A percentile compares a stretch with the other conserved stretches of the same genome.
phyloP scores from a whole-genome alignment of 2,329 filamentous ascomycete genomes.

The Trichophyton equinum region DNA sequence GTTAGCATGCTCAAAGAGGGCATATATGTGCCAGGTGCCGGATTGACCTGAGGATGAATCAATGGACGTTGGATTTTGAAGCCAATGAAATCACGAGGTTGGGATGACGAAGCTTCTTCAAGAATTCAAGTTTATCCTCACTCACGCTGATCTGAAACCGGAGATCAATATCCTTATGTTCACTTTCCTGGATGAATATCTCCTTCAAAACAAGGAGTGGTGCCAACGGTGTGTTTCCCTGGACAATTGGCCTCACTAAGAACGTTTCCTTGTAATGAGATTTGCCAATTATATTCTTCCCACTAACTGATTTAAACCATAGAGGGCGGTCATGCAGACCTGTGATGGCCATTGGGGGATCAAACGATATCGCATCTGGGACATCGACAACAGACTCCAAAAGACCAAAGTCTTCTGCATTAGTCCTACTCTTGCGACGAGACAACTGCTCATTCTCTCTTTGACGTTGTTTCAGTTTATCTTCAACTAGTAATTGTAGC shows the following conservation, averaged over 20 bases:
- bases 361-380: conserved; percentile 31
- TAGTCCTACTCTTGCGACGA: conserved; percentile 28
- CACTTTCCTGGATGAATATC: conserved; percentile 45
- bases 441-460: conserved; percentile 28
- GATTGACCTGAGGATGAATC: conserved; percentile 29
- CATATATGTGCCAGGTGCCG: conserved; percentile 55
- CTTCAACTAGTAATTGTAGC: conserved; percentile 28
- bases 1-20: conserved; percentile 64
- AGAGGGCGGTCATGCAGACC: conserved; percentile 52
- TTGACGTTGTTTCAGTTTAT: conserved; percentile 26
- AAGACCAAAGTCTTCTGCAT: conserved; percentile 21
- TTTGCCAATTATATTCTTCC: conserved; percentile 52
- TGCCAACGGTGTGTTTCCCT: conserved; percentile 43
- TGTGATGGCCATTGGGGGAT: conserved; percentile 40
- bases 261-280: conserved; percentile 53
- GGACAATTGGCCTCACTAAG: conserved; percentile 56
- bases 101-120: conserved; percentile 62
- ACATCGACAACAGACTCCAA: conserved; percentile 23
- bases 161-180: conserved; percentile 49
- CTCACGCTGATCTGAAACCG: conserved; percentile 66
- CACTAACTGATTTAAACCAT: conserved; percentile 58
- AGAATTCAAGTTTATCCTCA: conserved; percentile 60
- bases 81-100: conserved; percentile 68
- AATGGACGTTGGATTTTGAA: conserved; percentile 57
- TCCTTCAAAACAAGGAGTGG: conserved; percentile 62